Conservation (phyloP, 1,284 basidiomycete genomes). For the Athelia sp. region DNA sequence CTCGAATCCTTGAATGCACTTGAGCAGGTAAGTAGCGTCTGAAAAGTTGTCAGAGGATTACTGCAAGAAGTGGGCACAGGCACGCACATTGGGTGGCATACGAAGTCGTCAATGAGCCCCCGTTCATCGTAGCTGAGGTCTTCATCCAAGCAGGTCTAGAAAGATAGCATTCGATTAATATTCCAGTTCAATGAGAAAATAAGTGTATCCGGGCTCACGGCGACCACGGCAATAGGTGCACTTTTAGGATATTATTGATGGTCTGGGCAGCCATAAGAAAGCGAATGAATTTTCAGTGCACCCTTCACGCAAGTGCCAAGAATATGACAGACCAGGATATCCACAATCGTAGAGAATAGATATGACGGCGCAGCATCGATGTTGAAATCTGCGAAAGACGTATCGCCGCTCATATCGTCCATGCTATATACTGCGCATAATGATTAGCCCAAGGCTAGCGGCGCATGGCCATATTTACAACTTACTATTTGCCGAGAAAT, state of each 20-base stretch:
- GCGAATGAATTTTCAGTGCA: constrained; percentile 21
- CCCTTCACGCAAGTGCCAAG: too few relatives aligned
- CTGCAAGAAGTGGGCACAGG: constrained; percentile 2
- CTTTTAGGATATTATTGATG: constrained; percentile 34
- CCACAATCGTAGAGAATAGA: constrained; percentile 43
- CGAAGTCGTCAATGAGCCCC: constrained; percentile 35
- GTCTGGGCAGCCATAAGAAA: constrained; percentile 34
- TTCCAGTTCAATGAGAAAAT: neutral
- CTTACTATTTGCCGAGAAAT: constrained; percentile 28
- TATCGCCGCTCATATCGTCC: constrained; percentile 40
- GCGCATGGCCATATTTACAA: neutral
- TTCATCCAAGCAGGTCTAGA: constrained; percentile 52
- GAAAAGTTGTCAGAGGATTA: neutral
- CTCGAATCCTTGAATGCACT: constrained; percentile 39
- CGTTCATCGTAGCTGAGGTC: constrained; percentile 35
- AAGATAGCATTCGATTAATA: neutral
- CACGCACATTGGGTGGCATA: constrained; percentile 33
- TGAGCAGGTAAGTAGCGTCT: constrained; percentile 47
- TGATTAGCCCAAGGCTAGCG: neutral
- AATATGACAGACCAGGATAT: constrained; percentile 28
- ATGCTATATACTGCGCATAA: constrained; percentile 38
- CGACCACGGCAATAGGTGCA: constrained; percentile 48
- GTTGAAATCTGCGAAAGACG: constrained; percentile 38
- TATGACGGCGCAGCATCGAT: constrained; percentile 43
- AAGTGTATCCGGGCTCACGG: constrained; percentile 26